Conservation (phyloP, 2,329 filamentous ascomycete species). For the Claviceps cyperi region DNA sequence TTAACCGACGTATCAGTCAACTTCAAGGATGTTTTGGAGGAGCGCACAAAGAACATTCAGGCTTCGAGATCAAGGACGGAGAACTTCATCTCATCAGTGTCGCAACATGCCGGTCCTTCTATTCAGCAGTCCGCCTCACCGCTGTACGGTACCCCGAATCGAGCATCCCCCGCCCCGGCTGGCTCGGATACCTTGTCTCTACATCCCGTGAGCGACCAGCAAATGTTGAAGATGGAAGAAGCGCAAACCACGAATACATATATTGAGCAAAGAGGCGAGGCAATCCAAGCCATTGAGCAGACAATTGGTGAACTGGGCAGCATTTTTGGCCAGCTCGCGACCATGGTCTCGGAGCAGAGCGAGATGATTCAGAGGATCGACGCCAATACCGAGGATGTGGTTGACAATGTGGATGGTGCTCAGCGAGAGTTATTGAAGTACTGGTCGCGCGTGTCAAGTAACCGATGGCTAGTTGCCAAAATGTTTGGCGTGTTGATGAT, state of each 20-base stretch:
- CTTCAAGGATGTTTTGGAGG: conserved; percentile 95
- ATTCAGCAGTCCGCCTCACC: conserved; percentile 68
- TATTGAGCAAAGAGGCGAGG: conserved; percentile 84
- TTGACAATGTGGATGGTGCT: conserved; percentile 95
- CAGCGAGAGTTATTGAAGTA: conserved; percentile 94
- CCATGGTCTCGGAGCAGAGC: conserved; percentile 94
- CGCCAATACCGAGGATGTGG: conserved; percentile 92
- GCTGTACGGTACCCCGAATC: conserved; percentile 65
- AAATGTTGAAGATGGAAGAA: conserved; percentile 86
- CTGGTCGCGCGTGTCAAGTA: conserved; percentile 86
- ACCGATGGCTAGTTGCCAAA: conserved; percentile 85
- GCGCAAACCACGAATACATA: conserved; percentile 75
- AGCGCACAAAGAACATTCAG: conserved; percentile 95
- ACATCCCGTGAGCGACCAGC: conserved; percentile 68
- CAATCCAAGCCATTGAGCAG: conserved; percentile 90
- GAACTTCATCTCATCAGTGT: conserved; percentile 88
- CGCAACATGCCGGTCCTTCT: conserved; percentile 55
- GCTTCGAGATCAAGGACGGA: conserved; percentile 83
- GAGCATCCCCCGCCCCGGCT: conserved; percentile 51
- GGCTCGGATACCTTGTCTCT: conserved; percentile 66
- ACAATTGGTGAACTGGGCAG: conserved; percentile 82
- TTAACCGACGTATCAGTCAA: conserved; percentile 84
- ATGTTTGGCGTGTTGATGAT: conserved; percentile 80
- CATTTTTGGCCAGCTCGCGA: conserved; percentile 86
- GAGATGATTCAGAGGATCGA: conserved; percentile 97